Conservation (phyloP, 805 yeast genomes). For the Teunomyces aglyptinius region DNA sequence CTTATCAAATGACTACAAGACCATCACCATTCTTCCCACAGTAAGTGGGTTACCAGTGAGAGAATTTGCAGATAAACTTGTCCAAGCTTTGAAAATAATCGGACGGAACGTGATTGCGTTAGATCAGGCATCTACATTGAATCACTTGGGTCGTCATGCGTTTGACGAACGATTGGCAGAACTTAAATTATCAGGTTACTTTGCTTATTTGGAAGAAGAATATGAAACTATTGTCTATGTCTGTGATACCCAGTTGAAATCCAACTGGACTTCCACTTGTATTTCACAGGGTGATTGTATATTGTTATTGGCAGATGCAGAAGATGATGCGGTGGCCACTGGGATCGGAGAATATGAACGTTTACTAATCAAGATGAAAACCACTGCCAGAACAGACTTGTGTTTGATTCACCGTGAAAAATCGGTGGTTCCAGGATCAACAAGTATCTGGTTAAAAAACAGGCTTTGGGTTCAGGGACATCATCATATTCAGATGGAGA, state of each 20-base stretch:
- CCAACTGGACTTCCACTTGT: constrained; percentile 91
- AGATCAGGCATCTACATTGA: constrained; percentile 78
- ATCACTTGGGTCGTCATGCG: constrained; percentile 86
- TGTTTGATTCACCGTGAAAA: constrained; percentile 82
- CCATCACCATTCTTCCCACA: constrained; percentile 81
- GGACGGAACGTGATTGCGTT: constrained; percentile 73
- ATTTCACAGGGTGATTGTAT: constrained; percentile 94
- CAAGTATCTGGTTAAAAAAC: constrained; percentile 78
- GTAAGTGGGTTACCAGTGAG: constrained; percentile 79
- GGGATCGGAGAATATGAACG: constrained; percentile 84
- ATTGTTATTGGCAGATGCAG: constrained; percentile 83
- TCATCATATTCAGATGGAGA: constrained; percentile 81
- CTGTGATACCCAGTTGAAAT: constrained; percentile 78
- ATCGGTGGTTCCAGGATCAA: constrained; percentile 79
- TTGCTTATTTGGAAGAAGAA: constrained; percentile 86
- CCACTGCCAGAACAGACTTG: constrained; percentile 85
- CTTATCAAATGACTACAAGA: constrained; percentile 58
- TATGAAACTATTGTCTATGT: constrained; percentile 87
- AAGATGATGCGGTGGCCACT: constrained; percentile 53
- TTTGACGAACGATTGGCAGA: constrained; percentile 80
- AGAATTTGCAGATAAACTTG: constrained; percentile 75
- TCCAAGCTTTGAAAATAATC: constrained; percentile 66
- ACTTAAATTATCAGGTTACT: constrained; percentile 81
- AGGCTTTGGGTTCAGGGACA: constrained; percentile 91
- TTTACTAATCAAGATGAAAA: constrained; percentile 66